Evolutionary conservation across 495 filamentous ascomycete species (phyloP), one percentile per base, ranked within the genome.

Genomic region (Elaphomyces granulatus): DNA sequence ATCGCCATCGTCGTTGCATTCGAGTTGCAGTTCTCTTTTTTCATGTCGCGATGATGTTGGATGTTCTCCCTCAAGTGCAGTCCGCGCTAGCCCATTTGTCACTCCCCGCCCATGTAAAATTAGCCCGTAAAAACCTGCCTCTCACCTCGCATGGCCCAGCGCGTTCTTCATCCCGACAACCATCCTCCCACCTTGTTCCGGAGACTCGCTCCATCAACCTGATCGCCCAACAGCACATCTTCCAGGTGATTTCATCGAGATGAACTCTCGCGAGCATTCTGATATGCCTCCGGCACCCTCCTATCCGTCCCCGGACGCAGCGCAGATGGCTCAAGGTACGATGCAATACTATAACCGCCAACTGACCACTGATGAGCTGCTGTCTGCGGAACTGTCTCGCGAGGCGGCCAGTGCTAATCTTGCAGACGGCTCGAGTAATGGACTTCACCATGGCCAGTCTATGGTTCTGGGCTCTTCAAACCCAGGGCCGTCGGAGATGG

Each of bases 231-330:
- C n/a, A n/a, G n/a, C n/a, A n/a, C n/a, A n/a, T n/a, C n/a, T n/a
- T n/a, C n/a, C n/a, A n/a, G n/a, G n/a, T n/a, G 20, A n/a, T 42
- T 40, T 38, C 23, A 33, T 23, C 46, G 38, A 36, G 19, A 68
- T 68, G 64, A 68, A 68, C 45, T 53, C 61, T 20, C 62, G 64
- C 45, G 62, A 68, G 44, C 61, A 64, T 35, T 58, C 61, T 38
- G 64, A 68, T 44, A 60, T 68, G 63, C 61, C 62, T 60, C 57
- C 62, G 53, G 54, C 54, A 20, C 53, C 55, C n/a, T 68, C 64
- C 16, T 68, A 68, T 36, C 62, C 64, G 4, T 67, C 63, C n/a
- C 62, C 64, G 36, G 66, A 68, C 44, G 54, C 59, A 38, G 62
- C 62, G 54, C 64, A 68, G 51, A 66, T 66, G 53, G 53, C 58